These are phyloP conservation scores for Persicaria maculosa DNA, from an alignment of 148 eudicot species.

Conservation along the genomic window DNA sequence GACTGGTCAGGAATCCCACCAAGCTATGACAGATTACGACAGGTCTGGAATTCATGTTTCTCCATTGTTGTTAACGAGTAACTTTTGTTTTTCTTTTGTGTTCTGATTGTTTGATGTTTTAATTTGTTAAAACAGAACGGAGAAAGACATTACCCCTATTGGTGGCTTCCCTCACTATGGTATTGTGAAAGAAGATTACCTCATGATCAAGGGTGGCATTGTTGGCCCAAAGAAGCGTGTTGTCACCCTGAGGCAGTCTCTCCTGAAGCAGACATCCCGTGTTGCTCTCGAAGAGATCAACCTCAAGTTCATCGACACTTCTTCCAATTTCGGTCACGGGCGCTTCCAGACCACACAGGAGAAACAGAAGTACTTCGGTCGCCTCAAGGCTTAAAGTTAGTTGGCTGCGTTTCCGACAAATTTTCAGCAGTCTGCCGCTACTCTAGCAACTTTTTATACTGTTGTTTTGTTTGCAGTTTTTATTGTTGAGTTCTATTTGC, in stretches of 20 bases:
- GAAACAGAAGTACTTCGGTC: constrained; percentile 60
- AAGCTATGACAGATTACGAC: constrained; percentile 64
- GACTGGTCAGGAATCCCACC: constrained; percentile 49
- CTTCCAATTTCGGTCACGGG: constrained; percentile 93
- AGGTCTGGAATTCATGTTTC: constrained; percentile 30
- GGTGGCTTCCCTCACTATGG: constrained; percentile 98
- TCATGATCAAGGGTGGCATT: constrained; percentile 77
- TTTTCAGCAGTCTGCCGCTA: constrained; percentile 1
- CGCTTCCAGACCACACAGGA: constrained; percentile 82
- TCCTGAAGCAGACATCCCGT: constrained; percentile 75
- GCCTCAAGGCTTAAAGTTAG: constrained; percentile 37
- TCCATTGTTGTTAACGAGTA: too few species aligned
- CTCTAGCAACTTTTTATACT: background rate
- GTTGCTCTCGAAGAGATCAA: constrained; percentile 70
- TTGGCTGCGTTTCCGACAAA: background rate
- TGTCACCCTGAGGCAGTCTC: constrained; percentile 74
- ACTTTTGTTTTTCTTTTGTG: background rate
- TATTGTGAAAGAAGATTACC: constrained; percentile 76
- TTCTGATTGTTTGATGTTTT: background rate
- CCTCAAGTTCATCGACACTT: constrained; percentile 83
- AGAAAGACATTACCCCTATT: constrained; percentile 83
- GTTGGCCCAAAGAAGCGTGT: constrained; percentile 91
- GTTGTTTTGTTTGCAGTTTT: background rate
- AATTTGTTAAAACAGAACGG: constrained; percentile 41
- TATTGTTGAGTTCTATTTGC: background rate